Base-by-base conservation (phyloP, 2,329 filamentous ascomycete species). In the Mariannaea sp. region DNA sequence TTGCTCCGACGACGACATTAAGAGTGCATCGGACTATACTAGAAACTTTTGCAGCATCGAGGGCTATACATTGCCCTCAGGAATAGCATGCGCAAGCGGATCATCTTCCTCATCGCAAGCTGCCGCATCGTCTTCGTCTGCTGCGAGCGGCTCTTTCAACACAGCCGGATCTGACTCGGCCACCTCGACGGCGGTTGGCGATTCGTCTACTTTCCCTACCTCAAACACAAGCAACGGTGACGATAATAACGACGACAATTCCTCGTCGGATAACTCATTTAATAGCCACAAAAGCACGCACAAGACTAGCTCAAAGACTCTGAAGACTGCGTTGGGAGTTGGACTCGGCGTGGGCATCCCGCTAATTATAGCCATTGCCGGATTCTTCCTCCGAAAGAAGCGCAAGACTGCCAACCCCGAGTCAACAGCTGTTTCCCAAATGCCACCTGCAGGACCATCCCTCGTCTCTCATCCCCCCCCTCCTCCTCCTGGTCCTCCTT, bases 311-410 rank as follows among this genome's bases (percentile, higher is more conserved):
- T 38, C 10, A 13, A 19, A 35, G 12, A 45, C 46, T 5, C 22
- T 29, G 3, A 44, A 46, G 13, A 54, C 46, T 4, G 45, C 40
- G 1, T 20, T 54, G 1, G 51, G 51, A 7, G 40, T 50, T 3
- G 46, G 51, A 8, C 33, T 54, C n/a, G 51, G 51, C 22, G 46
- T 54, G 4, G 51, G 51, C 13, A 35, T 54, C 7, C 46, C 51
- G 5, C 7, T 35, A 4, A 24, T 41, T 8, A 12, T 46, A 5
- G 51, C 45, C 33, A 22, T 32, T 1, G 45, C 36, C 5, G 51
- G 45, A 19, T 49, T 54, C n/a, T n/a, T 54, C 3, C 10, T 42
- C 12, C n/a, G 40, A 2, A 54, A 30, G 17, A 50, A 44, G 20
- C 36, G 24, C 20, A 45, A 33, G 33, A 30, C 29, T 3, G 4